Evolutionary conservation across 257 asterid species (phyloP).

Genomic region (Nicotiana knightiana): DNA sequence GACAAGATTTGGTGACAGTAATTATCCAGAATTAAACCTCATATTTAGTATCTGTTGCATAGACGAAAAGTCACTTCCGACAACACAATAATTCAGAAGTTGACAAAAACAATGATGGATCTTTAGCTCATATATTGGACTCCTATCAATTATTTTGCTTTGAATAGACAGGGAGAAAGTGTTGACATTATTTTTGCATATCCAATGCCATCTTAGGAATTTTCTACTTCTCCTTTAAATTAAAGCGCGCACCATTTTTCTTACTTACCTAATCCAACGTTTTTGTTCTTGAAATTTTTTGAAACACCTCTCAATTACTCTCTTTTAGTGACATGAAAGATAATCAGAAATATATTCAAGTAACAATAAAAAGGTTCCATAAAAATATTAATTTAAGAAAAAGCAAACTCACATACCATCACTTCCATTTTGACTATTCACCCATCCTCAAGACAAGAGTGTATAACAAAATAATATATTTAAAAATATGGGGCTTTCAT

Average conservation of each 20-base stretch:
- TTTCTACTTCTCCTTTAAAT: not conserved
- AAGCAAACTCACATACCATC: not conserved
- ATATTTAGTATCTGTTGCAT: not conserved
- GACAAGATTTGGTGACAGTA: not conserved
- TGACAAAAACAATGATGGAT: not conserved
- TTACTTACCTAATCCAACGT: not conserved
- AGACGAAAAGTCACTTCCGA: not conserved
- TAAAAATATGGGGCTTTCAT: not conserved
- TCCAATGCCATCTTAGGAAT: not conserved
- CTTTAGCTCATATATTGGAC: conserved; percentile 8
- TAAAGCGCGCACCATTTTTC: not conserved
- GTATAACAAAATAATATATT: not conserved
- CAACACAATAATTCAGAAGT: not conserved
- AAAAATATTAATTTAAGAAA: not conserved
- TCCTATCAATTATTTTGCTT: conserved; percentile 2
- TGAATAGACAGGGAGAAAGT: not conserved
- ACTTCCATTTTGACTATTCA: not conserved
- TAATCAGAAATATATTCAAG: not conserved
- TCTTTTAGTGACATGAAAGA: not conserved
- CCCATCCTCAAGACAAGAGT: not conserved
- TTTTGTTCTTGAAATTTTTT: not conserved
- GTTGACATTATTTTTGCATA: not conserved
- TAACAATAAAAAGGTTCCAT: not conserved
- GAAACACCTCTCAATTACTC: not conserved
- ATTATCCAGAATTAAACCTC: not conserved